Conservation (phyloP, 768 basidiomycete genomes). For the Cystobasidium onofrii region DNA sequence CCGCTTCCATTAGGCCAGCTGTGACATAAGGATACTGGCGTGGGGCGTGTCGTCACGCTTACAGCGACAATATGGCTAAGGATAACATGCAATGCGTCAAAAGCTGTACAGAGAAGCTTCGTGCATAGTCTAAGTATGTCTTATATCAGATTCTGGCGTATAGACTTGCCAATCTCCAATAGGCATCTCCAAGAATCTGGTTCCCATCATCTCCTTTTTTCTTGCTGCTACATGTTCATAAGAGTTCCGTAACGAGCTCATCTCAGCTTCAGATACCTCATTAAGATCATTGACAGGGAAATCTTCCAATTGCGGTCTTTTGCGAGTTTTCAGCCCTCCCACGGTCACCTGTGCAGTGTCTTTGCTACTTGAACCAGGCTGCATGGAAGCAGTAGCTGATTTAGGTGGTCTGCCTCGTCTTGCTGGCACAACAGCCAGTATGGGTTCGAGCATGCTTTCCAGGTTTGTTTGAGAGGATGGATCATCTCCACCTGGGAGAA, state of each 20-base stretch:
- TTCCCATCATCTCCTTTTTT: constrained; percentile 10
- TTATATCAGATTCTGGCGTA: background rate
- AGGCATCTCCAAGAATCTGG: constrained; percentile 9
- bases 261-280: background rate
- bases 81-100: too few relatives aligned
- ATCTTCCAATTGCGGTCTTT: constrained; percentile 1
- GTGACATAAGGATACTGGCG: too few relatives aligned
- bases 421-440: background rate
- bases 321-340: constrained; percentile 7
- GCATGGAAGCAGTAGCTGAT: background rate
- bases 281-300: constrained; percentile 16
- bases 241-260: constrained; percentile 2
- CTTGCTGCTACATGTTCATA: constrained; percentile 11
- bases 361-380: background rate
- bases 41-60: too few relatives aligned
- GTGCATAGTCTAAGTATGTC: background rate
- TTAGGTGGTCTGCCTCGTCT: background rate
- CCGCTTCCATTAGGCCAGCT: too few relatives aligned
- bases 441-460: background rate
- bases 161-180: constrained; percentile 30
- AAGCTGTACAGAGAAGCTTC: too few relatives aligned
- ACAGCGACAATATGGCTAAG: too few relatives aligned
- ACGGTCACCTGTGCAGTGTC: background rate
- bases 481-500: background rate
- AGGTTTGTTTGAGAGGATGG: background rate